phyloP scores from a whole-genome alignment of 352 stramenopile species.

The Peronospora belbahrii region DNA sequence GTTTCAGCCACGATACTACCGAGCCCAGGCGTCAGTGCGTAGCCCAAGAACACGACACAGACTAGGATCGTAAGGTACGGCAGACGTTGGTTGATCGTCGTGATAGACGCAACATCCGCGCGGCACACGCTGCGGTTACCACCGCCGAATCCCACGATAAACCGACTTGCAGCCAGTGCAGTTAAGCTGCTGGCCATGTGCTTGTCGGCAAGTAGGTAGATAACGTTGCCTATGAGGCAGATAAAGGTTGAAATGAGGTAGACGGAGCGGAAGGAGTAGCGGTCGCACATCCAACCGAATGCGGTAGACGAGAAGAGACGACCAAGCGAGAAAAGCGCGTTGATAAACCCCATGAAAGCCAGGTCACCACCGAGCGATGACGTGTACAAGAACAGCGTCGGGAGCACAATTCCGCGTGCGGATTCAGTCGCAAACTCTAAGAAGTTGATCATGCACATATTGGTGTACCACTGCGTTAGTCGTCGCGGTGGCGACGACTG shows the following conservation, averaged over 20 bases:
- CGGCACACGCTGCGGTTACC: conserved; percentile 69
- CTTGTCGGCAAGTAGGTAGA: conserved; percentile 58
- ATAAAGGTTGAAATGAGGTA: conserved; percentile 68
- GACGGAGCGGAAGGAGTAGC: conserved; percentile 68
- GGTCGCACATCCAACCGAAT: conserved; percentile 79
- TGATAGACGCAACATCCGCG: conserved; percentile 60
- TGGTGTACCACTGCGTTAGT: conserved; percentile 45
- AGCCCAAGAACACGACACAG: conserved; percentile 65
- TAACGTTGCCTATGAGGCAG: conserved; percentile 59
- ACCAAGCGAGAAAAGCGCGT: conserved; percentile 62
- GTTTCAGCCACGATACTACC: conserved; percentile 47
- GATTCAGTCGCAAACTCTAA: conserved; percentile 71
- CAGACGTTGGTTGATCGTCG: conserved; percentile 58
- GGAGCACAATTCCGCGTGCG: conserved; percentile 57
- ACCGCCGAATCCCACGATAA: conserved; percentile 64
- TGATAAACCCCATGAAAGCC: conserved; percentile 68
- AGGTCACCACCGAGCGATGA: conserved; percentile 61
- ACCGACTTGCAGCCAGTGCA: conserved; percentile 46
- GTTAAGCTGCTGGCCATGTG: conserved; percentile 48
- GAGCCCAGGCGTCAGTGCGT: conserved; percentile 55
- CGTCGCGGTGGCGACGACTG: conserved; percentile 28
- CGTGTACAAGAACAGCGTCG: conserved; percentile 76
- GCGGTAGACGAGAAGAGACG: conserved; percentile 63
- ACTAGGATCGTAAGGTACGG: conserved; percentile 67
- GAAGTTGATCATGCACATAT: conserved; percentile 79